Percentiles rank a stretch among this genome's conserved stretches.
Evolutionary conservation across 768 basidiomycete genomes (phyloP).

Genomic region (Grammothele lineata): DNA sequence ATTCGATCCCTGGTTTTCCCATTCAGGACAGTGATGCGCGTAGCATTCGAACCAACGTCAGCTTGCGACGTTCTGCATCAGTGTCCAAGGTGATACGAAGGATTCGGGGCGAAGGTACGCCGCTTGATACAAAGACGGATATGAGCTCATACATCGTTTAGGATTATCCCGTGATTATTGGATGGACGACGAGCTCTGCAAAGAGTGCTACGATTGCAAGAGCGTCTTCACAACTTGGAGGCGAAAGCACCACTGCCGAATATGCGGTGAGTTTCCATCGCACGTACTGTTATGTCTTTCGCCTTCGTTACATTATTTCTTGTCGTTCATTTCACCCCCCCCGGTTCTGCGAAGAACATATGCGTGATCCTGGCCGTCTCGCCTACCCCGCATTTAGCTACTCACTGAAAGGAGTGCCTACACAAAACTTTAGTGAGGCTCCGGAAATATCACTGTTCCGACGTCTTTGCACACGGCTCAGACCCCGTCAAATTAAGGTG

Average conservation of each 20-base stretch:
- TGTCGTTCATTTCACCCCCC: no score
- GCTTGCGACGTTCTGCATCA: conserved; percentile 70
- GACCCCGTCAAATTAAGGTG: no score
- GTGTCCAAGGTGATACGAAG: conserved; percentile 90
- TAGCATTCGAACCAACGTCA: conserved; percentile 71
- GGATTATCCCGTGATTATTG: conserved; percentile 94
- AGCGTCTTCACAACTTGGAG: conserved; percentile 92
- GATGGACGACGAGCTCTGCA: conserved; percentile 98
- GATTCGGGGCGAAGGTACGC: conserved; percentile 81
- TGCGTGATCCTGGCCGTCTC: no score
- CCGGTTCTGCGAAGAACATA: no score
- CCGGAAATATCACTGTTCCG: no score
- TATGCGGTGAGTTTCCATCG: conserved; percentile 74
- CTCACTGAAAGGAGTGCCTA: no score
- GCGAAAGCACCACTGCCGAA: conserved; percentile 95
- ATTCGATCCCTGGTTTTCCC: conserved; percentile 88
- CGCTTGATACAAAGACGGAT: neutral
- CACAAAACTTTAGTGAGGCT: no score
- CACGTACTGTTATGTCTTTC: no score
- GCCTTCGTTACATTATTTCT: no score
- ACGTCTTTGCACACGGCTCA: no score
- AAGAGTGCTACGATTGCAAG: conserved; percentile 95
- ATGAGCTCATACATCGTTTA: conserved; percentile 27
- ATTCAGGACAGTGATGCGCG: conserved; percentile 82
- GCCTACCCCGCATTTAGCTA: no score